Evolutionary conservation across 371 early-diverging fungal genomes (phyloP).

Genomic region (Actinomucor elegans): DNA sequence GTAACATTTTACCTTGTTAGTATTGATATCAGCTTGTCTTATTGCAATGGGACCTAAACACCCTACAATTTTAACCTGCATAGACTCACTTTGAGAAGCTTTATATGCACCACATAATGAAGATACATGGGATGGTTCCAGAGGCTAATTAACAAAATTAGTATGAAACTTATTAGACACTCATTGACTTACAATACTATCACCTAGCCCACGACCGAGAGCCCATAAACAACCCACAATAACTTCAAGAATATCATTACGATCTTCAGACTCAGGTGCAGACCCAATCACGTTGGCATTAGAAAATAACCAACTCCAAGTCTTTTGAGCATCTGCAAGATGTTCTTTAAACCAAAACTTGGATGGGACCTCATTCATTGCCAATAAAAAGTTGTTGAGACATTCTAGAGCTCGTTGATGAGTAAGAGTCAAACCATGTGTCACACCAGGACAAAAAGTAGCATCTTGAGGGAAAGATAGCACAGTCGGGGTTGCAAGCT

Average conservation of each 20-base stretch:
- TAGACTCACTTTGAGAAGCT: conserved; percentile 44
- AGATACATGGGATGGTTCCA: conserved; percentile 47
- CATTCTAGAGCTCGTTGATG: conserved; percentile 75
- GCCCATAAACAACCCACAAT: conserved; percentile 77
- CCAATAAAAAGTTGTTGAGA: conserved; percentile 74
- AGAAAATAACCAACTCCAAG: conserved; percentile 68
- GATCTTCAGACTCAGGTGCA: conserved; percentile 32
- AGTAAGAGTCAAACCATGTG: conserved; percentile 51
- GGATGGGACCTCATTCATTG: conserved; percentile 67
- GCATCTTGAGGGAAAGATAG: conserved; percentile 51
- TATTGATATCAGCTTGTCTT: conserved; percentile 69
- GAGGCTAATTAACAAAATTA: conserved; percentile 36
- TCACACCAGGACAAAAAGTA: conserved; percentile 41
- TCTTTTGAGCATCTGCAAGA: conserved; percentile 49
- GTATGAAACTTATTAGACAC: too few species aligned
- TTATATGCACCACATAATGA: conserved; percentile 52
- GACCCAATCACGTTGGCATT: conserved; percentile 41
- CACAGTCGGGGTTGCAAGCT: conserved; percentile 53
- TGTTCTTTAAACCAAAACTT: conserved; percentile 69
- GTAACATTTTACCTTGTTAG: conserved; percentile 63
- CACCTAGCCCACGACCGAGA: conserved; percentile 65
- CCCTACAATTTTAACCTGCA: conserved; percentile 73
- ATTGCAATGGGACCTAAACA: conserved; percentile 74
- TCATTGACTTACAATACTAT: conserved; percentile 59
- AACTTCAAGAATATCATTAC: conserved; percentile 56